Percentiles rank a stretch among this genome's conserved stretches.
phyloP scores from a whole-genome alignment of 768 basidiomycete genomes.

The Boletus subparvulus region DNA sequence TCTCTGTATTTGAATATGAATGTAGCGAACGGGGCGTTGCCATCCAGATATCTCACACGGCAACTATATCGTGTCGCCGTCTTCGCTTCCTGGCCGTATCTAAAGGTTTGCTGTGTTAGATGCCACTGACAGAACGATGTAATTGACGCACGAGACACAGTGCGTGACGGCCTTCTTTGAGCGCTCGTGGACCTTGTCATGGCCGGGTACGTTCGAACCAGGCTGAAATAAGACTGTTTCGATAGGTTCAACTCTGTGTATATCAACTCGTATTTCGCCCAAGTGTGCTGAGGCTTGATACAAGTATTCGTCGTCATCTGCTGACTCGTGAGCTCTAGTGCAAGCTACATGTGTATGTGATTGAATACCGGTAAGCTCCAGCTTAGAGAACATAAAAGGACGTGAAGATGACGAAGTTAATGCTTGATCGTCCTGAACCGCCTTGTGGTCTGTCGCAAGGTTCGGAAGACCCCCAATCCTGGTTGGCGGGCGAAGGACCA shows the following conservation, averaged over 20 bases:
- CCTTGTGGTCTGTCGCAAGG: not conserved
- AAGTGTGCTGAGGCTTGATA: slow-evolving; percentile 13
- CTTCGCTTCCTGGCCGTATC: slow-evolving; percentile 25
- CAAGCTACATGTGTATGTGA: not conserved
- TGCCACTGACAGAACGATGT: not conserved
- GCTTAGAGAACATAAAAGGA: slow-evolving; percentile 27
- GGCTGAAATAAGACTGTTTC: accelerated
- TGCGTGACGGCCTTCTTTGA: slow-evolving; percentile 33
- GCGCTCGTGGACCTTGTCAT: slow-evolving; percentile 30
- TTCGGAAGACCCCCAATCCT: not conserved
- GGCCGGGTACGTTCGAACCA: not conserved
- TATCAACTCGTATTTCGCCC: slow-evolving; percentile 21
- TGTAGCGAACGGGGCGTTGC: slow-evolving; percentile 17
- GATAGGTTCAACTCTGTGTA: slow-evolving; percentile 3
- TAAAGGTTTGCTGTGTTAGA: slow-evolving; percentile 5
- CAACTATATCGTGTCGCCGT: not conserved
- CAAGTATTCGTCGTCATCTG: slow-evolving; percentile 30
- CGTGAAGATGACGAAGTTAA: slow-evolving; percentile 18
- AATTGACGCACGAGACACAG: slow-evolving; percentile 25
- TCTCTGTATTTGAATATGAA: slow-evolving; percentile 35
- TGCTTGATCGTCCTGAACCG: not conserved
- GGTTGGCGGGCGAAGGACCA: not conserved
- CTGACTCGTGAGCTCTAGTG: slow-evolving; percentile 5
- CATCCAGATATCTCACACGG: slow-evolving; percentile 10
- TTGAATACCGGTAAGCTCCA: slow-evolving; percentile 30